These are phyloP conservation scores for Pseudogymnoascus sp. DNA, from an alignment of 2,329 filamentous ascomycete species.

Conservation along the genomic window DNA sequence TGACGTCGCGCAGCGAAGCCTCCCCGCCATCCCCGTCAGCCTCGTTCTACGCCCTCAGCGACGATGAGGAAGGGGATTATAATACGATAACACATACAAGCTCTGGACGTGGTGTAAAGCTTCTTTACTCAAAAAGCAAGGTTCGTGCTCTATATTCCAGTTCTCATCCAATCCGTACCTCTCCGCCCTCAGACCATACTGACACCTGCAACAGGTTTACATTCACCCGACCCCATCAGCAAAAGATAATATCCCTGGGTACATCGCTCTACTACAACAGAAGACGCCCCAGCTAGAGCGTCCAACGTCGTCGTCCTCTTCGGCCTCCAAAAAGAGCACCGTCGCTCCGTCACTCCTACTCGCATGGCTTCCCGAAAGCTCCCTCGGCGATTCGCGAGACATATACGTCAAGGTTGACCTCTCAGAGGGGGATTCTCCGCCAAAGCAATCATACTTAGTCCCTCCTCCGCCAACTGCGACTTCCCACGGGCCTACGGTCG, in stretches of 20 bases:
- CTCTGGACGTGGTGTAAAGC: constrained; percentile 77
- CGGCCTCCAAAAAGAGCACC: constrained; percentile 40
- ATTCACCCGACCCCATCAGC: constrained; percentile 88
- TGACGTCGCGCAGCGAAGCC: constrained; percentile 28
- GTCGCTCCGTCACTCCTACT: constrained; percentile 71
- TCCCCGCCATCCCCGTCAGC: constrained; percentile 64
- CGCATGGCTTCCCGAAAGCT: constrained; percentile 87
- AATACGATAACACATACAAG: constrained; percentile 81
- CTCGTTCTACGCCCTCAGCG: constrained; percentile 92
- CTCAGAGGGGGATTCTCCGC: constrained; percentile 71
- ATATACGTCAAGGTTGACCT: constrained; percentile 96
- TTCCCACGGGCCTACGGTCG: constrained; percentile 61
- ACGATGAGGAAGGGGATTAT: constrained; percentile 93
- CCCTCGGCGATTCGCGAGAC: constrained; percentile 76
- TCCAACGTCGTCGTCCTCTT: constrained; percentile 27
- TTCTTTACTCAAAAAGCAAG: constrained; percentile 96
- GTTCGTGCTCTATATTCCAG: constrained; percentile 39
- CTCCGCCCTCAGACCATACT: constrained; percentile 18
- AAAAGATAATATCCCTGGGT: constrained; percentile 93
- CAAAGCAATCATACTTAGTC: constrained; percentile 82
- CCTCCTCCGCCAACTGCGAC: constrained; percentile 85
- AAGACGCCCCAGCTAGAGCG: constrained; percentile 47
- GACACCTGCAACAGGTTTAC: constrained; percentile 62
- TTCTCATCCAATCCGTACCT: constrained; percentile 13
- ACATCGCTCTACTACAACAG: constrained; percentile 88